phyloP scores from a whole-genome alignment of 805 yeast species.

The Metschnikowia aberdeeniae region DNA sequence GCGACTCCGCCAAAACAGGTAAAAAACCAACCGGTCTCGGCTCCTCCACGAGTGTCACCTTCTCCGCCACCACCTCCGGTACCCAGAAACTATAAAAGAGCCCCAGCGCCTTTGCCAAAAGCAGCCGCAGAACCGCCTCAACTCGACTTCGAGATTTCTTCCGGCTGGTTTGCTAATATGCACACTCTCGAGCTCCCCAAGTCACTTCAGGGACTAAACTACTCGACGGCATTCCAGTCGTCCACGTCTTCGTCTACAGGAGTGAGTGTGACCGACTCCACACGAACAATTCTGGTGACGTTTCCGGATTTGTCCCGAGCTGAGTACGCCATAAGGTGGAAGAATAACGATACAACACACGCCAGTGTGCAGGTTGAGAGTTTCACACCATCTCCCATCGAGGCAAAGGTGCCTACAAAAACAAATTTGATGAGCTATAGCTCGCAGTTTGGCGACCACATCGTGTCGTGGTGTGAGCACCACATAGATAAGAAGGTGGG shows the following conservation, averaged over 20 bases:
- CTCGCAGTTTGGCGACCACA: slow-evolving; percentile 45
- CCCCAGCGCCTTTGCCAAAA: slow-evolving; percentile 19
- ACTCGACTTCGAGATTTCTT: slow-evolving; percentile 38
- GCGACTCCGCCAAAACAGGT: neutral
- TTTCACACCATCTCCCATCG: slow-evolving; percentile 43
- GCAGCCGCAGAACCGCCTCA: slow-evolving; percentile 27
- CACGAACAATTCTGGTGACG: slow-evolving; percentile 33
- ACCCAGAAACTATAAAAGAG: slow-evolving; percentile 18
- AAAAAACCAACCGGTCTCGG: slow-evolving; percentile 10
- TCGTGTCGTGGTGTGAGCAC: slow-evolving; percentile 53
- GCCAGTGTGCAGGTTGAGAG: slow-evolving; percentile 27
- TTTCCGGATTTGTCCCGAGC: slow-evolving; percentile 41
- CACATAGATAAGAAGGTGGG: slow-evolving; percentile 47
- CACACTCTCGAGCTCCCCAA: slow-evolving; percentile 32
- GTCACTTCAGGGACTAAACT: slow-evolving; percentile 34
- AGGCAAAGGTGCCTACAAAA: slow-evolving; percentile 24
- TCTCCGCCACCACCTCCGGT: slow-evolving; percentile 34
- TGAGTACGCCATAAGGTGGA: slow-evolving; percentile 39
- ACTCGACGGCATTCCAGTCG: slow-evolving; percentile 20
- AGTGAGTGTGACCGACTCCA: slow-evolving; percentile 10
- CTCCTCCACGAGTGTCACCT: slow-evolving; percentile 29
- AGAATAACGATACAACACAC: slow-evolving; percentile 17
- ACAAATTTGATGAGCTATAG: slow-evolving; percentile 31
- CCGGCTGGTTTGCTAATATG: slow-evolving; percentile 45
- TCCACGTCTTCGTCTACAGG: slow-evolving; percentile 7